phyloP scores from a whole-genome alignment of 2,329 filamentous ascomycete genomes.

The Colletotrichum brevisporum region DNA sequence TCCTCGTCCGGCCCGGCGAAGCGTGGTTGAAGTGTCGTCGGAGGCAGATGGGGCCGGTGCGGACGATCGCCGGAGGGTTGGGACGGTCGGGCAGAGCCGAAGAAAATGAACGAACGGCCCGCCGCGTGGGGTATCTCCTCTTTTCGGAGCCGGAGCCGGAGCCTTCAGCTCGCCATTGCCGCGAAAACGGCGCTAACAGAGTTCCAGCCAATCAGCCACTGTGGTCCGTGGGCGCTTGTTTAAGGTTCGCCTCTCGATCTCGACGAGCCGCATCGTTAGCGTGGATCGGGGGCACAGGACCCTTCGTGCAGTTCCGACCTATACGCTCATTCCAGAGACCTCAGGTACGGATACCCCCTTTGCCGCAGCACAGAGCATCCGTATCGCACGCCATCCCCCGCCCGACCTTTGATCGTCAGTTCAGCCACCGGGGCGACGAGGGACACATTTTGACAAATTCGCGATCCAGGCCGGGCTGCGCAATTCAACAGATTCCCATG shows the following conservation, averaged over 20 bases:
- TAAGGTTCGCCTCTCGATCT: constrained; percentile 44
- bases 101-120: neutral
- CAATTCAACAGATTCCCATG: constrained; percentile 30
- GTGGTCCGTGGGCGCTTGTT: neutral
- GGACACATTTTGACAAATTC: constrained; percentile 1
- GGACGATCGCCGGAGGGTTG: neutral
- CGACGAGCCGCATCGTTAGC: constrained; percentile 46
- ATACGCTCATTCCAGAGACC: neutral
- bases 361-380: no score
- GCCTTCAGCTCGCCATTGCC: neutral
- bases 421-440: neutral
- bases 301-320: constrained; percentile 29
- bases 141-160: neutral
- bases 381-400: neutral
- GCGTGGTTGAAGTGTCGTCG: neutral
- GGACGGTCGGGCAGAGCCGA: neutral
- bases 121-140: neutral
- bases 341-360: no score
- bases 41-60: neutral
- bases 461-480: constrained; percentile 1
- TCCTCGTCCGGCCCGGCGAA: no score
- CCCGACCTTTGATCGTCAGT: constrained; percentile 3
- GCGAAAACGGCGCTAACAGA: neutral
- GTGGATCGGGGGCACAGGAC: constrained; percentile 45
- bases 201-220: constrained; percentile 25